These are phyloP conservation scores for Ascochyta pisi DNA, from an alignment of 2,329 filamentous ascomycete genomes.

Conservation along the genomic window DNA sequence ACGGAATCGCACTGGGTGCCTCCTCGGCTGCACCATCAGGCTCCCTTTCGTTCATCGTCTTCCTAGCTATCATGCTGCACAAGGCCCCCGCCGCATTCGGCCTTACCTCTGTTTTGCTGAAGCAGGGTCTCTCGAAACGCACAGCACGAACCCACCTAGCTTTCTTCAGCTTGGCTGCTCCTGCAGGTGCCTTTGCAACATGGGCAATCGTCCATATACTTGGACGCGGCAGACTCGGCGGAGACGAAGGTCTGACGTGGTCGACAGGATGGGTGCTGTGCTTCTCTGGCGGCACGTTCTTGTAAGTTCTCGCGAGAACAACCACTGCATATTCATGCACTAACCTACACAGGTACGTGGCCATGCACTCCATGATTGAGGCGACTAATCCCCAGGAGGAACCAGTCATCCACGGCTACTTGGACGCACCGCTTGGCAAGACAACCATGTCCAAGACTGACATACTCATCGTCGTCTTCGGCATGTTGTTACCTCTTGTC, in stretches of 20 bases:
- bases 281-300: constrained; percentile 95
- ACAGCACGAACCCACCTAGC: constrained; percentile 83
- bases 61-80: constrained; percentile 95
- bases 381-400: constrained; percentile 53
- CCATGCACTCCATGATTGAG: constrained; percentile 98
- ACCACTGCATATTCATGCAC: background rate
- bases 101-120: constrained; percentile 85
- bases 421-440: constrained; percentile 59
- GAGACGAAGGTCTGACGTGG: constrained; percentile 73
- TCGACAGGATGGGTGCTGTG: constrained; percentile 91
- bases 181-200: constrained; percentile 81
- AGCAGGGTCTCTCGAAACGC: constrained; percentile 88
- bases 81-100: constrained; percentile 97
- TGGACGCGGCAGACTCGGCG: constrained; percentile 65
- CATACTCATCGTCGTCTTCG: constrained; percentile 70
- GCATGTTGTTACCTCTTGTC: constrained; percentile 79
- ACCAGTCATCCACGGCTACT: constrained; percentile 56
- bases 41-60: constrained; percentile 83
- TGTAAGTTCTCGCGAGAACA: constrained; percentile 66
- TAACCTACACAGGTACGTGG: constrained; percentile 75
- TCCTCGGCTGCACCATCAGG: constrained; percentile 70
- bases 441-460: constrained; percentile 59
- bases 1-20: constrained; percentile 94
- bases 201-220: constrained; percentile 80
- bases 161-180: constrained; percentile 90